phyloP scores from a whole-genome alignment of 345 rosid genomes.

The Hevea brasiliensis region DNA sequence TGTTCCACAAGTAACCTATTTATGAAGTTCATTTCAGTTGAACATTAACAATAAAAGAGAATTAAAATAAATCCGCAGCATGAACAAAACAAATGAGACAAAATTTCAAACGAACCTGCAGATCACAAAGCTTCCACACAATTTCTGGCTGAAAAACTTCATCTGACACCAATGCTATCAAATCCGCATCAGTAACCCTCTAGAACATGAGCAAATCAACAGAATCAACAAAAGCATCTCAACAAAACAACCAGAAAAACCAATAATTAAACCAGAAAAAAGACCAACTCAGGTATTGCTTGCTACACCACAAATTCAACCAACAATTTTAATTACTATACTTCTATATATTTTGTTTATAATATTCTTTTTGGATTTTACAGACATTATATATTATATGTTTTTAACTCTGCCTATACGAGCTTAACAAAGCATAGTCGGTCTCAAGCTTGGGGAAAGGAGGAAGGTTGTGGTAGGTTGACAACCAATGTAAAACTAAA shows the following conservation, averaged over 20 bases:
- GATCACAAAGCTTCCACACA: conserved; percentile 76
- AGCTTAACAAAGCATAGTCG: too few relatives aligned
- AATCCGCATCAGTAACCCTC: conserved; percentile 91
- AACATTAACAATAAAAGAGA: neutral
- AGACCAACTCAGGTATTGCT: neutral
- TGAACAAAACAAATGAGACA: neutral
- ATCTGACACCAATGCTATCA: conserved; percentile 88
- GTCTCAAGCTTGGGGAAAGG: too few relatives aligned
- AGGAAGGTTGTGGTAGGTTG: too few relatives aligned
- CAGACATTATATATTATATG: neutral
- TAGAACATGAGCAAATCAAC: conserved; percentile 32
- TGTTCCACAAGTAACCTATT: conserved; percentile 90
- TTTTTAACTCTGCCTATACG: too few relatives aligned
- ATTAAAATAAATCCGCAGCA: neutral
- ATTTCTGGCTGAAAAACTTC: conserved; percentile 90
- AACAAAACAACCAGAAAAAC: conserved; percentile 1
- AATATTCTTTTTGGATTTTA: neutral
- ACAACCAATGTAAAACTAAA: too few relatives aligned
- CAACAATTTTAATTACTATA: neutral
- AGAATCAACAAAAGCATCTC: conserved; percentile 18
- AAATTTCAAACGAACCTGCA: conserved; percentile 58
- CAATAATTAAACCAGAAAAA: neutral
- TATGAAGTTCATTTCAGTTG: conserved; percentile 9
- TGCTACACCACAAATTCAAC: neutral
- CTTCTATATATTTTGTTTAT: neutral